Percentiles rank a stretch among this genome's conserved stretches.
These are phyloP conservation scores for Sclerotinia spermophila DNA, from an alignment of 2,329 filamentous ascomycete genomes.

Conservation along the genomic window DNA sequence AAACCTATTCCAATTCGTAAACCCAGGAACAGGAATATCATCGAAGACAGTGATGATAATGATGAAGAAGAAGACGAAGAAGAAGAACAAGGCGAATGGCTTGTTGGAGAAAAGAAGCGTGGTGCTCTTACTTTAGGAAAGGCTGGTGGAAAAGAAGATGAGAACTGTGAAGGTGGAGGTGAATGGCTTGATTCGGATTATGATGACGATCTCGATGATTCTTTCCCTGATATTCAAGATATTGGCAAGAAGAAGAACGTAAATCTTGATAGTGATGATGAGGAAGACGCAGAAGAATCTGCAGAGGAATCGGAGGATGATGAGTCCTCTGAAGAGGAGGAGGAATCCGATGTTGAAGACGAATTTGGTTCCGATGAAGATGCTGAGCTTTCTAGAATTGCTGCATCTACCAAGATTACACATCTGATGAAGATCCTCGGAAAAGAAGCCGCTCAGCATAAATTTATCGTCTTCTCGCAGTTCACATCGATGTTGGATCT, in stretches of 20 bases:
- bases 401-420: conserved; percentile 85
- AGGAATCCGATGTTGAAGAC: conserved; percentile 38
- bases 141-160: conserved; percentile 80
- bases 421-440: conserved; percentile 78
- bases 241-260: conserved; percentile 24
- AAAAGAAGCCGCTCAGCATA: conserved; percentile 75
- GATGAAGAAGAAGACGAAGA: conserved; percentile 55
- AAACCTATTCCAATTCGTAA: conserved; percentile 42
- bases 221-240: conserved; percentile 40
- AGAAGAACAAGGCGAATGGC: conserved; percentile 73
- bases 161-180: conserved; percentile 82
- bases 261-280: conserved; percentile 33
- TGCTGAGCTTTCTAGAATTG: conserved; percentile 48
- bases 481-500: conserved; percentile 98
- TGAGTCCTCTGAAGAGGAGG: conserved; percentile 23
- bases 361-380: conserved; percentile 39
- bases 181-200: conserved; percentile 68
- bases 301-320: conserved; percentile 37
- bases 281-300: conserved; percentile 37
- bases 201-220: conserved; percentile 50
- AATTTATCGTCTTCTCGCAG: conserved; percentile 97
- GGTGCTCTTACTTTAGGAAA: conserved; percentile 61
- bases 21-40: conserved; percentile 51
- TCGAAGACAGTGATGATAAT: conserved; percentile 64
- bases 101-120: conserved; percentile 67